Conservation (phyloP, 192 early-diverging fungal species). For the Podila epicladia region DNA sequence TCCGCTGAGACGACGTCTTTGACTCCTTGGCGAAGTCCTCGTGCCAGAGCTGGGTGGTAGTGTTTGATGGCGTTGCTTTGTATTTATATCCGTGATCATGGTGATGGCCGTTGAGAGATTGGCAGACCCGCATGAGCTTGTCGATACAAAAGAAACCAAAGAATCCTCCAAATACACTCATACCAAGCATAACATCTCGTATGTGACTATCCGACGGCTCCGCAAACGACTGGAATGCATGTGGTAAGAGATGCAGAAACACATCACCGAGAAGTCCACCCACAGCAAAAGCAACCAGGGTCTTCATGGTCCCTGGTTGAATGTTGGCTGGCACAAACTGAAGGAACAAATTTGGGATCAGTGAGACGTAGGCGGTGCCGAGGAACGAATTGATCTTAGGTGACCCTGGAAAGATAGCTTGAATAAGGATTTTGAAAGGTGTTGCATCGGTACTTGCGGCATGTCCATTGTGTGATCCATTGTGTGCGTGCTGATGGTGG, state of each 20-base stretch:
- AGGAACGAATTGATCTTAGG: conserved; percentile 72
- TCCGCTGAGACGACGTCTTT: no score
- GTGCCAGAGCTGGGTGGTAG: neutral
- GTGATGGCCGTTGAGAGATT: conserved; percentile 38
- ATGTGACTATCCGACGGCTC: conserved; percentile 56
- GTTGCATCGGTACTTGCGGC: no score
- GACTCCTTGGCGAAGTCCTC: conserved; percentile 49
- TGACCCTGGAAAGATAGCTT: conserved; percentile 64
- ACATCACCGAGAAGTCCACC: conserved; percentile 88
- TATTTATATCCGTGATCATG: conserved; percentile 35
- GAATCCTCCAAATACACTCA: conserved; percentile 80
- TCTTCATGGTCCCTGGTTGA: conserved; percentile 64
- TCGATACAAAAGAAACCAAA: conserved; percentile 83
- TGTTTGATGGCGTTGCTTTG: conserved; percentile 17
- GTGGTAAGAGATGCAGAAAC: conserved; percentile 84
- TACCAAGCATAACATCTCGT: conserved; percentile 73
- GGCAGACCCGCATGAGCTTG: conserved; percentile 78
- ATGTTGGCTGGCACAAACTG: conserved; percentile 79
- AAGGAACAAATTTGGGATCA: conserved; percentile 82
- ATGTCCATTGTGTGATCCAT: no score
- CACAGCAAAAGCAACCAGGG: conserved; percentile 86
- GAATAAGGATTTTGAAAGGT: conserved; percentile 33
- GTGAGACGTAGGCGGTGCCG: conserved; percentile 82
- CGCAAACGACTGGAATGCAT: conserved; percentile 66
- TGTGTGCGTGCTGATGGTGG: no score